These are phyloP conservation scores for Chaetothyriales sp. DNA, from an alignment of 2,329 filamentous ascomycete species.

Conservation along the genomic window DNA sequence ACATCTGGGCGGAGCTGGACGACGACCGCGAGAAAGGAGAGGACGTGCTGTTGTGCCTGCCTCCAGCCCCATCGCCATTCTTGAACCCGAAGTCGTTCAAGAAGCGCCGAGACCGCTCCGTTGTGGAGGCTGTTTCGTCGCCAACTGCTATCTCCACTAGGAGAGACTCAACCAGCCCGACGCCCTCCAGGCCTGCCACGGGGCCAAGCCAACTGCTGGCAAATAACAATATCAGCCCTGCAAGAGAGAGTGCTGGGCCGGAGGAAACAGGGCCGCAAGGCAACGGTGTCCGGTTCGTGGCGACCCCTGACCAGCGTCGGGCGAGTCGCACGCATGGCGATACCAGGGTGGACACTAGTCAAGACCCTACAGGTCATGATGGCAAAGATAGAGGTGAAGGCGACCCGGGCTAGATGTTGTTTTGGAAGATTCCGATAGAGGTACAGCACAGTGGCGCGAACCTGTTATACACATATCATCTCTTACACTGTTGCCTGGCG, in stretches of 20 bases:
- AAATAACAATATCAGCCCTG: constrained; percentile 5
- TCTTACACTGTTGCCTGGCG: too few species aligned
- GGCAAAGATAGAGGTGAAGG: not conserved
- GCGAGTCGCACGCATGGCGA: not conserved
- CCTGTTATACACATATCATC: too few species aligned
- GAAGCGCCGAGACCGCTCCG: constrained; percentile 3
- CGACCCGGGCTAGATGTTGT: not conserved
- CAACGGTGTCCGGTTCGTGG: constrained; percentile 9
- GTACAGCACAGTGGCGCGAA: too few species aligned
- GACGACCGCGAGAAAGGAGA: constrained; percentile 43
- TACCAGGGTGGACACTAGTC: not conserved
- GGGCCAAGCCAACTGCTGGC: constrained; percentile 1
- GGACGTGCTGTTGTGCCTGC: constrained; percentile 25
- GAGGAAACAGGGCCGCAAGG: constrained; percentile 1
- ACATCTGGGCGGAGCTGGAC: constrained; percentile 80
- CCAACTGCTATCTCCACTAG: constrained; percentile 7
- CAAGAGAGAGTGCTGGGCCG: not conserved
- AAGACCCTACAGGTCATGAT: not conserved
- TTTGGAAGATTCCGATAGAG: not conserved
- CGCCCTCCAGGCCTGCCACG: not conserved
- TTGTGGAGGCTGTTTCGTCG: constrained; percentile 10
- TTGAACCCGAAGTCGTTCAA: constrained; percentile 6
- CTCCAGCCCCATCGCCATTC: constrained; percentile 12
- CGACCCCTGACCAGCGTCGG: not conserved
- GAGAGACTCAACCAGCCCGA: constrained; percentile 1